Percentiles rank a stretch among this genome's conserved stretches.
Conservation (phyloP, 768 basidiomycete species). For the Clathrus columnatus region DNA sequence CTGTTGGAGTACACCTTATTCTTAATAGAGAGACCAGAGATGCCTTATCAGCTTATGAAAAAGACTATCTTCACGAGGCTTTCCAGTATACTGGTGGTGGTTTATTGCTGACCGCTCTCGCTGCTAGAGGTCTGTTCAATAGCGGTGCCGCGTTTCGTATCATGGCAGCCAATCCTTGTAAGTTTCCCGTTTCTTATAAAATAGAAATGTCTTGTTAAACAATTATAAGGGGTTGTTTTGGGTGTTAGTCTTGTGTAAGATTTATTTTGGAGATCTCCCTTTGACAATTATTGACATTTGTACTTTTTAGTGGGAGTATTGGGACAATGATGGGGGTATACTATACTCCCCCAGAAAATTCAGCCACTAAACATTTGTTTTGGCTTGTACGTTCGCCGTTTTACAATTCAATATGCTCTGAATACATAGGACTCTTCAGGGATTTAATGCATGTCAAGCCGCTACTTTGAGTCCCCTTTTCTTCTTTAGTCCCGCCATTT, state of each 20-base stretch:
- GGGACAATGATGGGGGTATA: slow-evolving; percentile 80
- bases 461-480: slow-evolving; percentile 83
- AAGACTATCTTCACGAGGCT: slow-evolving; percentile 60
- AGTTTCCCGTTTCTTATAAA: slow-evolving; percentile 16
- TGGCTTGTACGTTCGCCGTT: slow-evolving; percentile 50
- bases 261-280: slow-evolving; percentile 8
- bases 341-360: slow-evolving; percentile 70
- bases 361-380: slow-evolving; percentile 67
- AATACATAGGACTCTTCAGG: slow-evolving; percentile 32
- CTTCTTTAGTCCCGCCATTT: slow-evolving; percentile 77
- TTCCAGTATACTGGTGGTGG: slow-evolving; percentile 84
- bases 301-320: slow-evolving; percentile 43
- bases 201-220: neutral
- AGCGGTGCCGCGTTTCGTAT: slow-evolving; percentile 60
- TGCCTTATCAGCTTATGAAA: slow-evolving; percentile 51
- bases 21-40: slow-evolving; percentile 78
- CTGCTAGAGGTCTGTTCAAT: slow-evolving; percentile 71
- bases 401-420: too few species aligned
- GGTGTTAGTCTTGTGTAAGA: slow-evolving; percentile 57
- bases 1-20: slow-evolving; percentile 52
- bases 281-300: neutral
- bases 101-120: slow-evolving; percentile 63
- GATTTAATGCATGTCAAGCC: slow-evolving; percentile 81
- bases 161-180: slow-evolving; percentile 80
- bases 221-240: slow-evolving; percentile 58